Base-by-base conservation (phyloP, 2,329 filamentous ascomycete species). In the Penicillium janthinellum region DNA sequence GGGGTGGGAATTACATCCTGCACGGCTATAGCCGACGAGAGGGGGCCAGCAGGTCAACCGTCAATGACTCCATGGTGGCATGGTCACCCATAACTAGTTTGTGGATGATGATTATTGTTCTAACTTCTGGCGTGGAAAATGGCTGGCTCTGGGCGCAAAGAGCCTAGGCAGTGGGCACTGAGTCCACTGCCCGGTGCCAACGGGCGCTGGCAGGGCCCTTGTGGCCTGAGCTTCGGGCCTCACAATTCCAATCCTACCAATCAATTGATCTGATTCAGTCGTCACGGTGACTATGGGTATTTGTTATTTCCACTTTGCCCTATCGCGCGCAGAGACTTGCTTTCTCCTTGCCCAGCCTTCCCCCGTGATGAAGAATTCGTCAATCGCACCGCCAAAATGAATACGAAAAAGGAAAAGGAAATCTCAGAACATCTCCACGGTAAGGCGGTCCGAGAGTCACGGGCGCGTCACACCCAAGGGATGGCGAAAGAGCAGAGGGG, bases 381-480 rank as follows among this genome's bases (percentile, higher is more conserved):
- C 31, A 10, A 31, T 6, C 31, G 7, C 31, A 31, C 2, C 8
- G 31, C 31, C 7, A 31, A 31, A 31, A 31, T 31, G 31, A 31
- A 31, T 3, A 31, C 31, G 31, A 49, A 37, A 49, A 12, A 31
- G 15, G 28, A 47, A 49, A 48, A 48, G 5, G 45, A 48, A 10
- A 34, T n/a, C 28, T 28, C 34, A 25, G 47, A 25, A 34, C 47
- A 31, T 31, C 31, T 51, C 37, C 45, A 45, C 49, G 56, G 37
- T 22, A 45, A 45, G 31, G 56, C 50, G 56, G 56, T 41, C 50
- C 51, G 56, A 47, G 56, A 49, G 56, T 54, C 38, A 54, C 35
- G 50, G 48, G 57, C 57, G 52, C 60, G 57, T 64, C 62, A 60
- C 57, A 56, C 48, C 51, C 56, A 34, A 63, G 62, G 62, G 62